Conservation (phyloP, 371 early-diverging fungal species). For the Lichtheimia ramosa region DNA sequence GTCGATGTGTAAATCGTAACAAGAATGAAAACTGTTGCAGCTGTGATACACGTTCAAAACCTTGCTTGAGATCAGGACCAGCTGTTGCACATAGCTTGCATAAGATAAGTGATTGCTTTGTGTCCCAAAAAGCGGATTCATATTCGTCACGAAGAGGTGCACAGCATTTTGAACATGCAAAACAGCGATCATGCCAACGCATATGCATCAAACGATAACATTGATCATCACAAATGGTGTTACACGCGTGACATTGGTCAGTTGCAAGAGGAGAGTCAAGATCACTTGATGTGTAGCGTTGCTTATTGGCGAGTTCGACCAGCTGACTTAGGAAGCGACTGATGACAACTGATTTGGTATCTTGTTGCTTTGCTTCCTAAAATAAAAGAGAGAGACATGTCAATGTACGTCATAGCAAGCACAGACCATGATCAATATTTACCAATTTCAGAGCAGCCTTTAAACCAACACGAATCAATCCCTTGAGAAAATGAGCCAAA, state of each 20-base stretch:
- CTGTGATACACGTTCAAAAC: slow-evolving; percentile 80
- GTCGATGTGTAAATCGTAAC: slow-evolving; percentile 77
- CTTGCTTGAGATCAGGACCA: slow-evolving; percentile 29
- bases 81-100: slow-evolving; percentile 45
- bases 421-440: slow-evolving; percentile 9
- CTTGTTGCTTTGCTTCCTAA: slow-evolving; percentile 4
- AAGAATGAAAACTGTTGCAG: slow-evolving; percentile 90
- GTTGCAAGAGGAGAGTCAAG: slow-evolving; percentile 41
- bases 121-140: slow-evolving; percentile 47
- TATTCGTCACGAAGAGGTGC: slow-evolving; percentile 54
- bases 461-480: slow-evolving; percentile 86
- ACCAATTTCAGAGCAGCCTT: slow-evolving; percentile 86
- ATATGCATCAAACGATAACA: slow-evolving; percentile 65
- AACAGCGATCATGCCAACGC: slow-evolving; percentile 85
- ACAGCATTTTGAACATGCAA: slow-evolving; percentile 70
- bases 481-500: slow-evolving; percentile 91
- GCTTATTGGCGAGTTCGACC: slow-evolving; percentile 58
- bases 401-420: background rate
- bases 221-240: slow-evolving; percentile 77
- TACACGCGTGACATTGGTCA: slow-evolving; percentile 80
- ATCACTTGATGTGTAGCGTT: slow-evolving; percentile 17
- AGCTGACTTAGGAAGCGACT: slow-evolving; percentile 63
- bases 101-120: slow-evolving; percentile 40
- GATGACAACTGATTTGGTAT: slow-evolving; percentile 42
- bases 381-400: background rate